Evolutionary conservation across 495 filamentous ascomycete species (phyloP).

Genomic region (Aspergillus ellipticus): DNA sequence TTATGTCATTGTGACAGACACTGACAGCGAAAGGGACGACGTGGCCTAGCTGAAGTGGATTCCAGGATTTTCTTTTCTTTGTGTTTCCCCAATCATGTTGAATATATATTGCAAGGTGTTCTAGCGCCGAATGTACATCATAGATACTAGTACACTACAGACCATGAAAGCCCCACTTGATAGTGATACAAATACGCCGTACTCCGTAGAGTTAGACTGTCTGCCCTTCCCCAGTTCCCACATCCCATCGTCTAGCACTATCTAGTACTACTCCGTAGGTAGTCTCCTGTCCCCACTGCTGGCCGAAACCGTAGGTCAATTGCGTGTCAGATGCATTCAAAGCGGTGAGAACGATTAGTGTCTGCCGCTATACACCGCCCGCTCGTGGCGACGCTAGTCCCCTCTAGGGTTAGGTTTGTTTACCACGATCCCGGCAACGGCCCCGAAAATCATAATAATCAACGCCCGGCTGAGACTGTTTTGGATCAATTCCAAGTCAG

Average conservation of each 20-base stretch:
- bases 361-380: conserved; percentile 13
- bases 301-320: too few relatives aligned
- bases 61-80: too few relatives aligned
- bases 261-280: background rate
- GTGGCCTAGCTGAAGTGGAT: too few relatives aligned
- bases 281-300: background rate
- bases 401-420: conserved; percentile 36
- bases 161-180: too few relatives aligned
- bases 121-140: background rate
- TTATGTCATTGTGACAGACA: conserved; percentile 37
- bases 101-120: background rate
- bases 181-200: too few relatives aligned
- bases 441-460: conserved; percentile 22
- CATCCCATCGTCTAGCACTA: background rate
- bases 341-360: conserved; percentile 5
- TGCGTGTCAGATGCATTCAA: background rate
- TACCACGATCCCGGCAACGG: conserved; percentile 37
- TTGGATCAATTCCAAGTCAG: conserved; percentile 2
- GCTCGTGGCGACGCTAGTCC: conserved; percentile 17
- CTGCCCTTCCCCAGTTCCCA: background rate
- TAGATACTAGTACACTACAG: too few relatives aligned
- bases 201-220: background rate
- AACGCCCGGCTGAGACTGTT: conserved; percentile 1
- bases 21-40: conserved; percentile 9
- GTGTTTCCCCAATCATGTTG: background rate